Evolutionary conservation across 306 rosid genomes (phyloP).

Genomic region (Vigna mungo): DNA sequence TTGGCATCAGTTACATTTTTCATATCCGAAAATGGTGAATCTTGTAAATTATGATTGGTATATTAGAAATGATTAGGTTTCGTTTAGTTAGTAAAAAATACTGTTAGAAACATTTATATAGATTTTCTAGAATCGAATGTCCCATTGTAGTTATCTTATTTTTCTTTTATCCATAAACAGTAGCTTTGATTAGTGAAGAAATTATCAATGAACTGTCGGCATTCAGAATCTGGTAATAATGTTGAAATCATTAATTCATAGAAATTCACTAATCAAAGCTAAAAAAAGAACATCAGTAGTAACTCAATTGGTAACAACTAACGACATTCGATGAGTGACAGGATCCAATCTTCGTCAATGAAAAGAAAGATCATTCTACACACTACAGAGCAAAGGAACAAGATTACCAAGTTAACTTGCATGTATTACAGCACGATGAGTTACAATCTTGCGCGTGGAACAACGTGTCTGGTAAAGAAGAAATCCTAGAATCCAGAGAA

Average conservation of each 20-base stretch:
- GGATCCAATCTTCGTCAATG: background rate
- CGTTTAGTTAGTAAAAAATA: too few species aligned
- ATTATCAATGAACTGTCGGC: too few species aligned
- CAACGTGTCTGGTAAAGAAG: conserved; percentile 14
- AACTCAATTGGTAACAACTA: background rate
- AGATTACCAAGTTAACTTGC: conserved; percentile 14
- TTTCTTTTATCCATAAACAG: too few species aligned
- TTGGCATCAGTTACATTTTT: too few species aligned
- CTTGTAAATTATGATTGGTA: too few species aligned
- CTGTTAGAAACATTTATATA: too few species aligned
- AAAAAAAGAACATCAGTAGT: background rate
- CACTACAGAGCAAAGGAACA: background rate
- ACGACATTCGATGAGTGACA: background rate
- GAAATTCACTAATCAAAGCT: too few species aligned
- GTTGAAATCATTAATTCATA: conserved; percentile 1
- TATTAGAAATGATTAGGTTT: too few species aligned
- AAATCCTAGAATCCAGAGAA: conserved; percentile 32
- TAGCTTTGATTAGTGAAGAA: too few species aligned
- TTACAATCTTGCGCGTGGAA: conserved; percentile 37
- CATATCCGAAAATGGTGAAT: too few species aligned
- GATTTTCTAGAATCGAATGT: too few species aligned
- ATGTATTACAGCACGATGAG: conserved; percentile 29
- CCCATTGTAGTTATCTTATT: too few species aligned
- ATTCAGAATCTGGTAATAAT: background rate
- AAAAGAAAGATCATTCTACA: background rate